Percentiles rank a stretch among this genome's conserved stretches.
phyloP scores from a whole-genome alignment of 495 filamentous ascomycete species.

The Hypoxylon fragiforme region DNA sequence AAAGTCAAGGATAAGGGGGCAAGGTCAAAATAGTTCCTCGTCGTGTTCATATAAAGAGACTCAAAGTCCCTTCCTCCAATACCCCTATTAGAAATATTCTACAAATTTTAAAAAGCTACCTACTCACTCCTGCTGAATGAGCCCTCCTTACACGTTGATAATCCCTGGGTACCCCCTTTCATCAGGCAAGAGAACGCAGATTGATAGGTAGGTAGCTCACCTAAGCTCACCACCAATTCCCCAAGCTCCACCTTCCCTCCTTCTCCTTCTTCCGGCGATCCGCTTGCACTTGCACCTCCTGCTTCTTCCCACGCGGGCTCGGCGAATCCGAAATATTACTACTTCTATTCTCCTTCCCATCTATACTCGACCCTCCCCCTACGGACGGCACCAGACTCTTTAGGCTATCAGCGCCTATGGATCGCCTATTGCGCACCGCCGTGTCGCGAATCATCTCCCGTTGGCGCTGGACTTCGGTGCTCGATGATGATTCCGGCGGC shows the following conservation, averaged over 20 bases:
- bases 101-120: too few species aligned
- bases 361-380: slow-evolving; percentile 4
- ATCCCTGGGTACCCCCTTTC: too few species aligned
- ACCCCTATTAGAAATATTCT: too few species aligned
- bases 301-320: slow-evolving; percentile 2
- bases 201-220: background rate
- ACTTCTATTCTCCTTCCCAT: slow-evolving; percentile 28
- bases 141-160: too few species aligned
- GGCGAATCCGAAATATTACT: background rate
- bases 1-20: too few species aligned
- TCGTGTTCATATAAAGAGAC: too few species aligned
- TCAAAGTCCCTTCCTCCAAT: too few species aligned
- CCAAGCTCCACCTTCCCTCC: slow-evolving; percentile 36
- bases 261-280: slow-evolving; percentile 6
- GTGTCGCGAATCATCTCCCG: slow-evolving; percentile 41
- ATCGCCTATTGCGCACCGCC: slow-evolving; percentile 47
- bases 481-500: too few species aligned
- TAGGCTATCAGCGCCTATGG: slow-evolving; percentile 46
- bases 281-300: slow-evolving; percentile 2
- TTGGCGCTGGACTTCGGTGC: slow-evolving; percentile 30
- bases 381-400: slow-evolving; percentile 49
- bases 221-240: slow-evolving; percentile 26
- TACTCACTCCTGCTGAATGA: too few species aligned
- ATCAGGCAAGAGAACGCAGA: too few species aligned
- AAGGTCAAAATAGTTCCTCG: too few species aligned